Conservation (phyloP, 78 protist genomes). For the Fonticula alba region DNA sequence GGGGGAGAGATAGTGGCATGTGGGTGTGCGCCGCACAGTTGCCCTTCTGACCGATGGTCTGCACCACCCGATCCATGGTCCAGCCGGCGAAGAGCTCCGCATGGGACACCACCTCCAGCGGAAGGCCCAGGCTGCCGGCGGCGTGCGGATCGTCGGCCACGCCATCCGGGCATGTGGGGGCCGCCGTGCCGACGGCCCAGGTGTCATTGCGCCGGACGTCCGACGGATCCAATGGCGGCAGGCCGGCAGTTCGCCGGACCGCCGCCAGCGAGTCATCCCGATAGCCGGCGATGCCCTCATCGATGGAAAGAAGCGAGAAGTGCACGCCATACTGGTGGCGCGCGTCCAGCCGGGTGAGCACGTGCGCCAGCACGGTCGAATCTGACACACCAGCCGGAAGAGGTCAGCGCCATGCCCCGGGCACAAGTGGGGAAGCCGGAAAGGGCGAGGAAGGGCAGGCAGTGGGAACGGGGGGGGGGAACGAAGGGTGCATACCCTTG, state of each 20-base stretch:
- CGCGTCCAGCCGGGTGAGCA: slow-evolving; percentile 40
- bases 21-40: slow-evolving; percentile 32
- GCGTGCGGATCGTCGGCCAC: slow-evolving; percentile 12
- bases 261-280: slow-evolving; percentile 74
- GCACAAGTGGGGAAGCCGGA: not conserved
- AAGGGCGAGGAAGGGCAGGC: not conserved
- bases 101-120: slow-evolving; percentile 57
- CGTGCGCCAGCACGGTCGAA: slow-evolving; percentile 64
- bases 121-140: no score
- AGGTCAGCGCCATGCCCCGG: not conserved
- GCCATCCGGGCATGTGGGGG: no score
- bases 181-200: no score
- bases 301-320: slow-evolving; percentile 59
- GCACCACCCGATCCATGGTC: slow-evolving; percentile 74
- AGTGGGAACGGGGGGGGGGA: no score
- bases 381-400: no score
- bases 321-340: slow-evolving; percentile 58
- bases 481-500: no score
- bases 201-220: no score
- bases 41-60: slow-evolving; percentile 37
- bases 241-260: no score
- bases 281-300: slow-evolving; percentile 89
- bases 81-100: slow-evolving; percentile 76
- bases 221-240: no score
- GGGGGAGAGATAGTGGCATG: not conserved